phyloP scores from a whole-genome alignment of 208 protist species.

The Crithidia brevicula region DNA sequence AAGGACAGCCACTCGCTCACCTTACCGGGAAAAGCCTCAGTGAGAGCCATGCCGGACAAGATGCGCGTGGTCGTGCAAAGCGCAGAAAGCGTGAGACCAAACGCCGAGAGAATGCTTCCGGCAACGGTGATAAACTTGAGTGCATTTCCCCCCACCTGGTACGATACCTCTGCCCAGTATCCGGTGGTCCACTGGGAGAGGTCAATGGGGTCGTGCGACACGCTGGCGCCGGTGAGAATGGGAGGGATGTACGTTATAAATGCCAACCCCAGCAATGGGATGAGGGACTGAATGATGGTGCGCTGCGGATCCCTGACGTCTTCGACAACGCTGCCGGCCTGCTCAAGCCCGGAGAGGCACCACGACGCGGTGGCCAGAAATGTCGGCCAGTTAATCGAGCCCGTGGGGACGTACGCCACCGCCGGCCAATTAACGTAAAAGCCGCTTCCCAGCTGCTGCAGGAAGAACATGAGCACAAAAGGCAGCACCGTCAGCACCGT shows the following conservation, averaged over 20 bases:
- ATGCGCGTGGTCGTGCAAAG: constrained; percentile 76
- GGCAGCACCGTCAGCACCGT: constrained; percentile 60
- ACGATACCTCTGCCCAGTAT: constrained; percentile 67
- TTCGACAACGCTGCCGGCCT: constrained; percentile 73
- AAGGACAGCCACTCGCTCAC: constrained; percentile 54
- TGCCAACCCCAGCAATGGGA: constrained; percentile 67
- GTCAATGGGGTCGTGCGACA: constrained; percentile 45
- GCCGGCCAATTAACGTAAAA: constrained; percentile 83
- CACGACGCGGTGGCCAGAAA: constrained; percentile 84
- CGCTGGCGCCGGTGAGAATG: constrained; percentile 70
- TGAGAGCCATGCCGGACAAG: constrained; percentile 72
- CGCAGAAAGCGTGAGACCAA: constrained; percentile 70
- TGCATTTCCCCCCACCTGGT: constrained; percentile 45
- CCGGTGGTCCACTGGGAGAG: constrained; percentile 69
- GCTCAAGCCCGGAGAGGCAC: constrained; percentile 84
- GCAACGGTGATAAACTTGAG: constrained; percentile 59
- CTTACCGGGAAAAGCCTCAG: constrained; percentile 65
- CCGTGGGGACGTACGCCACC: constrained; percentile 55
- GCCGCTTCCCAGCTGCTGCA: constrained; percentile 50
- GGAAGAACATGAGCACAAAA: constrained; percentile 68
- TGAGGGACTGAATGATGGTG: constrained; percentile 66
- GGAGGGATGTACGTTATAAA: constrained; percentile 78
- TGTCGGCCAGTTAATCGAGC: constrained; percentile 60
- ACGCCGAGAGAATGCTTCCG: constrained; percentile 68
- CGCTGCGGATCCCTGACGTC: constrained; percentile 65